Base-by-base conservation (phyloP, 1,139 yeast genomes). In the Meyerozyma elateridarum region DNA sequence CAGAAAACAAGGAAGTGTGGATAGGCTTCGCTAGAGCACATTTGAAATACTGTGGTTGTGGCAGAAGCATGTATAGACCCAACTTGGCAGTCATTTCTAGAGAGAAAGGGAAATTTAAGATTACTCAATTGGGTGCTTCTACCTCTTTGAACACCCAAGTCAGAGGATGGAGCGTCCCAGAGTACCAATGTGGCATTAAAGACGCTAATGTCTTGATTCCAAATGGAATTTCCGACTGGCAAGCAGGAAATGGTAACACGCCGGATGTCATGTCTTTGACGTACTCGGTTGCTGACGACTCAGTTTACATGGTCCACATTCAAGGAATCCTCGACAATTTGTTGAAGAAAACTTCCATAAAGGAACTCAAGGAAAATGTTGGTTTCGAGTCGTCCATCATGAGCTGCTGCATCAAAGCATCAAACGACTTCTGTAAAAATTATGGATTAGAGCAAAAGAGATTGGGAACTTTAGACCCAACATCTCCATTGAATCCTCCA, bases 21-120 rank as follows among this genome's bases (percentile, higher is more conserved):
- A 36, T 61, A 2, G 65, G 66, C 3, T 56, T 63, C 35, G 61
- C 66, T 2, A 44, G 70, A 29, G 64, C 68, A 5, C 68, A 63
- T 42, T 37, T 63, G 7, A 39, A 40, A 28, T 34, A 43, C 11
- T 63, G 70, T 45, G 68, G 67, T 4, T 63, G 70, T 44, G 66
- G 66, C 14, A 38, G 36, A 9, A 47, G 52, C 21, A 55, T 61
- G 52, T 63, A 63, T 42, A 45, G 69, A 25, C 69, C 69, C 6
- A 60, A 62, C 35, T 37, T 62, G 32, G 63, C 51, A 8, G 49
- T 56, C 4, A 33, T 57, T 0, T 47, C 51, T 3, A 51, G 44
- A 31, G 52, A 52, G 9, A 16, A 18, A 6, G 34, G 17, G 5
- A 4, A 15, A 11, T 27, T 11, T 8, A 4, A 17, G 6, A 6